These are phyloP conservation scores for Pythium monospermum DNA, from an alignment of 352 stramenopile genomes.

Conservation along the genomic window DNA sequence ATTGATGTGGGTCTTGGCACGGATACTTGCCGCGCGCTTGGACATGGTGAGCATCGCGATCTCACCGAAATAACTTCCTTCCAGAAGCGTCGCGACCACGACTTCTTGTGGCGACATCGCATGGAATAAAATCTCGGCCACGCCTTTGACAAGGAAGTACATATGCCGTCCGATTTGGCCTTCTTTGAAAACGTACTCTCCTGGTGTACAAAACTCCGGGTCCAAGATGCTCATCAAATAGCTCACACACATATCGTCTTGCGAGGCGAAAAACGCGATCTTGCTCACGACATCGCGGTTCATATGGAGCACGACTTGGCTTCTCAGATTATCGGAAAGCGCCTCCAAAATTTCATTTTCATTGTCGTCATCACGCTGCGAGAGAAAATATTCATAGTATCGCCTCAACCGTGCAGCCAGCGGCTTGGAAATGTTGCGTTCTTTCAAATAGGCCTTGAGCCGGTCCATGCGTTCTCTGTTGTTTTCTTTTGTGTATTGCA, in stretches of 20 bases:
- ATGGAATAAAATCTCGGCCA: constrained; percentile 67
- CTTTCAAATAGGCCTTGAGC: constrained; percentile 73
- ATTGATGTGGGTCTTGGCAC: constrained; percentile 75
- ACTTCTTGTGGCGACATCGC: constrained; percentile 44
- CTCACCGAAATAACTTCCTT: constrained; percentile 78
- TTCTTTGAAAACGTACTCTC: constrained; percentile 83
- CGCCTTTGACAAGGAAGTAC: constrained; percentile 80
- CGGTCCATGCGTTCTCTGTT: constrained; percentile 62
- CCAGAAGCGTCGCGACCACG: constrained; percentile 53
- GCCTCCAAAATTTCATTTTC: constrained; percentile 64
- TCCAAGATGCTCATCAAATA: constrained; percentile 82
- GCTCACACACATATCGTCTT: constrained; percentile 75
- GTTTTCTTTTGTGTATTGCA: constrained; percentile 47
- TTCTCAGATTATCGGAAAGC: constrained; percentile 70
- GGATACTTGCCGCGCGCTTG: constrained; percentile 72
- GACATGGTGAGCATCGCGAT: constrained; percentile 80
- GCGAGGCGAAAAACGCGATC: constrained; percentile 73
- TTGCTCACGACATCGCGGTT: constrained; percentile 82
- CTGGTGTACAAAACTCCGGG: constrained; percentile 70
- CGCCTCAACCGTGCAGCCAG: constrained; percentile 47
- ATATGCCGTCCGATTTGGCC: constrained; percentile 74
- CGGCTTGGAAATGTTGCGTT: constrained; percentile 50
- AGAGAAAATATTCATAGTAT: constrained; percentile 81
- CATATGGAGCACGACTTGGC: constrained; percentile 68
- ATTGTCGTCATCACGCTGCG: constrained; percentile 66